Evolutionary conservation across 805 yeast species (phyloP).

Genomic region (Lachancea dasiensis): DNA sequence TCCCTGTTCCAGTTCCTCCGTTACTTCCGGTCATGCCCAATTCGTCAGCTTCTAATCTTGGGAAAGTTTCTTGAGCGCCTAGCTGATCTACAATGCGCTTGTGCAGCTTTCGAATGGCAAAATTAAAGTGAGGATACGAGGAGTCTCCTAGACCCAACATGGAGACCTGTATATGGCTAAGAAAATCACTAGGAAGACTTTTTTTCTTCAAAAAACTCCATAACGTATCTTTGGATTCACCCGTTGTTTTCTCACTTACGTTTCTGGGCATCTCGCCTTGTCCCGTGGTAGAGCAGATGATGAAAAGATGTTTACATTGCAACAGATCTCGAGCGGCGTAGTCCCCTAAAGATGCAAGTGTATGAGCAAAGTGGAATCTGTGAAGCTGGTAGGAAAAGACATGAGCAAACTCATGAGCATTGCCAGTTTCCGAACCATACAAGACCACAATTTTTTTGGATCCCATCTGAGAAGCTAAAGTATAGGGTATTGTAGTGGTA

Average conservation of each 20-base stretch:
- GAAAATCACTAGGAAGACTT: slow-evolving; percentile 54
- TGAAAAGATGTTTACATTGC: slow-evolving; percentile 38
- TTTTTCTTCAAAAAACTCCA: slow-evolving; percentile 69
- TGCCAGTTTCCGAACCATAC: slow-evolving; percentile 92
- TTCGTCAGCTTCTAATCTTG: slow-evolving; percentile 87
- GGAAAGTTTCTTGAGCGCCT: slow-evolving; percentile 68
- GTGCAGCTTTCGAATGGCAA: slow-evolving; percentile 81
- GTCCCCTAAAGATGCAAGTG: slow-evolving; percentile 51
- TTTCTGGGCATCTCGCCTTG: slow-evolving; percentile 90
- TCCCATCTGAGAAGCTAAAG: background rate
- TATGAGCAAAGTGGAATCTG: slow-evolving; percentile 45
- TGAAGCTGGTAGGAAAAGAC: slow-evolving; percentile 51
- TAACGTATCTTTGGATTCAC: slow-evolving; percentile 32
- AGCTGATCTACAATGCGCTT: slow-evolving; percentile 63
- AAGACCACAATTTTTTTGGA: slow-evolving; percentile 48
- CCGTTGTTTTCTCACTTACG: slow-evolving; percentile 39
- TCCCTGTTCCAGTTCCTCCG: slow-evolving; percentile 34
- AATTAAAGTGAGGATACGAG: slow-evolving; percentile 81
- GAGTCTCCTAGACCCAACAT: slow-evolving; percentile 93
- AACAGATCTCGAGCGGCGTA: slow-evolving; percentile 49
- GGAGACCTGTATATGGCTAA: slow-evolving; percentile 57
- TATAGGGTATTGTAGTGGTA: background rate
- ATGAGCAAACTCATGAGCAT: slow-evolving; percentile 77
- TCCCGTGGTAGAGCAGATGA: slow-evolving; percentile 83
- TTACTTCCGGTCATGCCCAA: slow-evolving; percentile 59